phyloP scores from a whole-genome alignment of 192 early-diverging fungal genomes.

The Podila epigama region DNA sequence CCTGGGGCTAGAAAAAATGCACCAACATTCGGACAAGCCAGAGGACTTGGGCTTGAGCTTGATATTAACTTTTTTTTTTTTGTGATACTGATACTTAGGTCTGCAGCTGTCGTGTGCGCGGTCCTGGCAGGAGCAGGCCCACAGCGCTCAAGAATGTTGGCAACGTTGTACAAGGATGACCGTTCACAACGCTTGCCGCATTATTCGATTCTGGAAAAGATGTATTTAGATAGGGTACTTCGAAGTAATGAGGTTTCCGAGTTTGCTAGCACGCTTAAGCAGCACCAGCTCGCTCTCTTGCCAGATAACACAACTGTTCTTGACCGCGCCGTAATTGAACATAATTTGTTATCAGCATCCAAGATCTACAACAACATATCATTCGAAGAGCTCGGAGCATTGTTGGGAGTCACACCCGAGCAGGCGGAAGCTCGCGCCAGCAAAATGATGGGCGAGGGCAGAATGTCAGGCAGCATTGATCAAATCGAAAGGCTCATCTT shows the following conservation, averaged over 20 bases:
- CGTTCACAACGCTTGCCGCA: conserved; percentile 78
- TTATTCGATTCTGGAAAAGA: conserved; percentile 89
- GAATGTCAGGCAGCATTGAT: conserved; percentile 91
- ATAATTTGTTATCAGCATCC: conserved; percentile 89
- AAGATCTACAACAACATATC: conserved; percentile 93
- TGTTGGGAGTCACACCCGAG: conserved; percentile 78
- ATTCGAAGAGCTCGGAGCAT: conserved; percentile 83
- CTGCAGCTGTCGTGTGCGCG: conserved; percentile 87
- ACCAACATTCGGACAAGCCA: too few relatives aligned
- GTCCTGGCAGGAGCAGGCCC: conserved; percentile 93
- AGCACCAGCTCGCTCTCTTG: conserved; percentile 81
- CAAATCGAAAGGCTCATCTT: conserved; percentile 87
- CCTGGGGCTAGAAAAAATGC: too few relatives aligned
- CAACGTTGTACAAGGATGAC: conserved; percentile 92
- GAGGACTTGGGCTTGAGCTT: too few relatives aligned
- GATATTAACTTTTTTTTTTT: too few relatives aligned
- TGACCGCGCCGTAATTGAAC: conserved; percentile 93
- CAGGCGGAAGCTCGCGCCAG: conserved; percentile 87
- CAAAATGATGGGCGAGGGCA: conserved; percentile 90
- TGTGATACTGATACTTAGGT: conserved; percentile 30
- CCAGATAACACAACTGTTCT: conserved; percentile 82
- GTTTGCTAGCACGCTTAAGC: conserved; percentile 74
- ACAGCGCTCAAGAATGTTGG: conserved; percentile 83
- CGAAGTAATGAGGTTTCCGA: conserved; percentile 79
- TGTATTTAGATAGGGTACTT: conserved; percentile 91